Conservation (phyloP, 345 rosid genomes). For the Ceriops zippeliana region DNA sequence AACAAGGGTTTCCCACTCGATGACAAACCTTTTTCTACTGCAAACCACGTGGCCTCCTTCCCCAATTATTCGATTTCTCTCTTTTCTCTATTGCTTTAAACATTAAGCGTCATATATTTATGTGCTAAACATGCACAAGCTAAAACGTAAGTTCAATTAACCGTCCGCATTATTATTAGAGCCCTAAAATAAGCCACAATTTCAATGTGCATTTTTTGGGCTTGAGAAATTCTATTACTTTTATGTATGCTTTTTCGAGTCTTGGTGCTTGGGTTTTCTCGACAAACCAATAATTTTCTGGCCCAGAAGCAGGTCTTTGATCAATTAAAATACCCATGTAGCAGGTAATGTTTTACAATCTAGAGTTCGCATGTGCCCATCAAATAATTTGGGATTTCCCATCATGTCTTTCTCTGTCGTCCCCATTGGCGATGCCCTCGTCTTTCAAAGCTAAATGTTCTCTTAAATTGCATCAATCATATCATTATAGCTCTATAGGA, state of each 20-base stretch:
- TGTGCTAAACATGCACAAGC: background rate
- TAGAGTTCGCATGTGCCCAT: conserved; percentile 8
- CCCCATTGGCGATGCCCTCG: conserved; percentile 15
- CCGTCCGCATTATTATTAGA: background rate
- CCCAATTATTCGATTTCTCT: conserved; percentile 19
- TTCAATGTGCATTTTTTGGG: background rate
- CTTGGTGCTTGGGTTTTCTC: background rate
- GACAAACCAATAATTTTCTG: conserved; percentile 23
- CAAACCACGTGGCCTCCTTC: conserved; percentile 50
- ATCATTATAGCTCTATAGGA: conserved; percentile 17
- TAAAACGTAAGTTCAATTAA: background rate
- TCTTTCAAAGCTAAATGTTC: conserved; percentile 15
- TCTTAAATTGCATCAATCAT: conserved; percentile 28
- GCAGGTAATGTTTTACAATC: background rate
- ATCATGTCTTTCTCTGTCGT: conserved; percentile 37
- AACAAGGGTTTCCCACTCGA: conserved; percentile 48
- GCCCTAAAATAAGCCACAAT: background rate
- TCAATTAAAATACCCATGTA: background rate
- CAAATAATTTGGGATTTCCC: conserved; percentile 26
- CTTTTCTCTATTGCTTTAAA: background rate
- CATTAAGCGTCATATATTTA: background rate
- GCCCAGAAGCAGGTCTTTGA: background rate
- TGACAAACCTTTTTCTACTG: conserved; percentile 39
- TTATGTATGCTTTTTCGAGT: background rate
- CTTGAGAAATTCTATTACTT: no score